Evolutionary conservation across 2,329 filamentous ascomycete genomes (phyloP).

Genomic region (Epichloe sibirici): DNA sequence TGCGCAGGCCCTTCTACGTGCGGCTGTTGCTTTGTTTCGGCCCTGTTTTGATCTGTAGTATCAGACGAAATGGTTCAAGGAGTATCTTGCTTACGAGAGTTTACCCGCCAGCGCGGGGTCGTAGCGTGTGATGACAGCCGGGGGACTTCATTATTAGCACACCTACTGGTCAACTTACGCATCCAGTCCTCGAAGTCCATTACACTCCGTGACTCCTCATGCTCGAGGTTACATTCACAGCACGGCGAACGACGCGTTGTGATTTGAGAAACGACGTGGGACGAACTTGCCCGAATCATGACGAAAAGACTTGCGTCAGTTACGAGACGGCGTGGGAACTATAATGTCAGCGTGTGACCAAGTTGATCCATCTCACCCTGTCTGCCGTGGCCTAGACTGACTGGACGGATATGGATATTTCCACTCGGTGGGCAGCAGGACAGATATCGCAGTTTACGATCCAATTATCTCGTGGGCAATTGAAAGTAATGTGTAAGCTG

Average conservation of each 20-base stretch:
- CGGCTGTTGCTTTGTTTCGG: neutral
- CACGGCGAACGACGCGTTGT: neutral
- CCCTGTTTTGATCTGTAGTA: neutral
- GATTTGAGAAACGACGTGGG: neutral
- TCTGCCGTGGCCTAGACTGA: neutral
- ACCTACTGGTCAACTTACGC: neutral
- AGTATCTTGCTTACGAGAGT: neutral
- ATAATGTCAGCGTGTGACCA: neutral
- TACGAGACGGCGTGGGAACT: neutral
- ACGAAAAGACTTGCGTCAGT: neutral
- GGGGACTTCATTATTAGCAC: neutral
- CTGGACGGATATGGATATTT: neutral
- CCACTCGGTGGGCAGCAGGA: neutral
- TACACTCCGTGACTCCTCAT: neutral
- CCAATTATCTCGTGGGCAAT: too few species aligned
- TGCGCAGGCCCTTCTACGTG: too few species aligned
- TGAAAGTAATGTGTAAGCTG: neutral
- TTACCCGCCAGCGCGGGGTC: neutral
- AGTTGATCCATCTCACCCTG: neutral
- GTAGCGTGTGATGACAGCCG: slow-evolving; percentile 2
- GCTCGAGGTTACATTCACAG: neutral
- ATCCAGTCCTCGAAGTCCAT: neutral
- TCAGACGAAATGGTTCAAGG: neutral
- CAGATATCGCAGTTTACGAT: neutral
- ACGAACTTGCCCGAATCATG: neutral